Evolutionary conservation across 2,329 filamentous ascomycete genomes (phyloP).

Genomic region (Aspergillus sclerotialis): DNA sequence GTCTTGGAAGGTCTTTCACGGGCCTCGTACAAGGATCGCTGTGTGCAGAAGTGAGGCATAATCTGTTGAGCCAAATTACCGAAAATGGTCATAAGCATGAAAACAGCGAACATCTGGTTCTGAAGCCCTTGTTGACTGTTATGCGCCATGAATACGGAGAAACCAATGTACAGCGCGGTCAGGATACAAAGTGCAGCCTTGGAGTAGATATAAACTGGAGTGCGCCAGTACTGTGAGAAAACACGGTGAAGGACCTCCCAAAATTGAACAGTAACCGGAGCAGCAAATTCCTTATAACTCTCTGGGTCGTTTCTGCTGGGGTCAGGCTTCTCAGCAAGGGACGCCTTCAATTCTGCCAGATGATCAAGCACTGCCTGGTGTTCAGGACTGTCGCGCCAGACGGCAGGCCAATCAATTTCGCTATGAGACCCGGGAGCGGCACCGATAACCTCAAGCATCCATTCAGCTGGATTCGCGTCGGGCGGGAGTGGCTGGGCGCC

Average conservation of each 20-base stretch:
- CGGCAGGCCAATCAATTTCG: constrained; percentile 59
- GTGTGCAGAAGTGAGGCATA: constrained; percentile 53
- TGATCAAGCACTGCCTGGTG: constrained; percentile 49
- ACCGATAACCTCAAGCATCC: constrained; percentile 57
- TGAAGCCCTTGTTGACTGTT: constrained; percentile 74
- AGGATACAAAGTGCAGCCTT: constrained; percentile 63
- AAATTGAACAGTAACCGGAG: constrained; percentile 63
- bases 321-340: constrained; percentile 33
- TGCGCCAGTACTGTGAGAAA: constrained; percentile 90
- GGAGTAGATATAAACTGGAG: constrained; percentile 80
- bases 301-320: constrained; percentile 41
- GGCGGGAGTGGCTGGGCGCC: constrained; percentile 54
- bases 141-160: constrained; percentile 69
- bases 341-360: constrained; percentile 47
- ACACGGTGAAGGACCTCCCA: constrained; percentile 63
- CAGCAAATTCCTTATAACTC: constrained; percentile 71
- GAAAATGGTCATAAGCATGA: constrained; percentile 78
- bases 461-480: constrained; percentile 68
- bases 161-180: constrained; percentile 70
- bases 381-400: constrained; percentile 56
- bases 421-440: constrained; percentile 58
- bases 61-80: constrained; percentile 50
- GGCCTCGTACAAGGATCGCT: constrained; percentile 53
- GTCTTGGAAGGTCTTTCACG: constrained; percentile 59
- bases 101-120: constrained; percentile 87